phyloP scores from a whole-genome alignment of 78 protist genomes.

The Chrysochromulina tobinii region DNA sequence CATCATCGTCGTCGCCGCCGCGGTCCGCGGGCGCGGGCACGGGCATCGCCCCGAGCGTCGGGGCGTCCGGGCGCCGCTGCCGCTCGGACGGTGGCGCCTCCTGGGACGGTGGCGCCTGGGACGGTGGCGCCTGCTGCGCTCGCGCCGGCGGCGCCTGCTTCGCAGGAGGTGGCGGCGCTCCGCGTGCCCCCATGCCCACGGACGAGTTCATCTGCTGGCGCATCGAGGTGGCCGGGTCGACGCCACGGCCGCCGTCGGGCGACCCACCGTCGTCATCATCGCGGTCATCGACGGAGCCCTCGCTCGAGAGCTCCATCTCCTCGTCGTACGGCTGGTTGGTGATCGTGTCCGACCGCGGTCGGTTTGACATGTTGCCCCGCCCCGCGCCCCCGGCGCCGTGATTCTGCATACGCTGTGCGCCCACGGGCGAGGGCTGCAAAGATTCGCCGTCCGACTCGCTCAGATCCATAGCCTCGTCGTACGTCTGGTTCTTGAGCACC shows the following conservation, averaged over 20 bases:
- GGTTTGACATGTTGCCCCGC: too few relatives aligned
- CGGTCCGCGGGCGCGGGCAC: too few relatives aligned
- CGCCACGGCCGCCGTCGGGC: not conserved
- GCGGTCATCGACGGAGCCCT: not conserved
- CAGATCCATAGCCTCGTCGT: slow-evolving; percentile 12
- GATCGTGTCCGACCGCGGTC: not conserved
- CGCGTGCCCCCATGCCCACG: too few relatives aligned
- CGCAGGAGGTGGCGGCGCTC: too few relatives aligned
- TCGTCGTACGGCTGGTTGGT: slow-evolving; percentile 31
- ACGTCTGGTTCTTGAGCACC: slow-evolving; percentile 32
- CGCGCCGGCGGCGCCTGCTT: too few relatives aligned
- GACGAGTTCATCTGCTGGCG: too few relatives aligned
- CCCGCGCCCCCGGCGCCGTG: too few relatives aligned
- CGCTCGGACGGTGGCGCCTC: not conserved
- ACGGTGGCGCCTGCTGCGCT: too few relatives aligned
- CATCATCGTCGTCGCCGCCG: not conserved
- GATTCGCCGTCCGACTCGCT: not conserved
- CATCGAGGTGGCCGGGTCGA: not conserved
- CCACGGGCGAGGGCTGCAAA: not conserved
- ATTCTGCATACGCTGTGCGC: too few relatives aligned
- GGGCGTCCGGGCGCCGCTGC: not conserved
- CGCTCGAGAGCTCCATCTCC: not conserved
- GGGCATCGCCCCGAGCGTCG: too few relatives aligned
- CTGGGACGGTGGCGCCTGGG: not conserved
- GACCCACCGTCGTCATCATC: not conserved